Evolutionary conservation across 1,284 basidiomycete genomes (phyloP), one percentile per base, ranked within the genome.

Genomic region (Puccinia coronata): DNA sequence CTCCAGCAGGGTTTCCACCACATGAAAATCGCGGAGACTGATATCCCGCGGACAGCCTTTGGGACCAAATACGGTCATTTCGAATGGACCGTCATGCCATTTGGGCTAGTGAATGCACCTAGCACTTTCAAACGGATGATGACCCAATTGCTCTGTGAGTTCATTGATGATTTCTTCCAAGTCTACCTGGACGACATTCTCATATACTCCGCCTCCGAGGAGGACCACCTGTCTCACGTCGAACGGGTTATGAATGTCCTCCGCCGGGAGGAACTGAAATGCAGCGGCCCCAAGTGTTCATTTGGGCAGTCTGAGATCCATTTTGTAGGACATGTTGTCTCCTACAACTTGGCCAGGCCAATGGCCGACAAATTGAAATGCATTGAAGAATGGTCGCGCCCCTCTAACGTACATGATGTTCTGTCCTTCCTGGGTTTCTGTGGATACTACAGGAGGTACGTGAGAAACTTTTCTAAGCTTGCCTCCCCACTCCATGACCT

Each of bases 241-340:
- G 23, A 20, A 6, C 14, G 36, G 23, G 82, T 82, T 16, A 67
- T 81, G 3, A 6, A 39, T 31, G 65, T 51, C 3, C 67, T 82
- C 9, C 14, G 11, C 4, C n/a, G 18, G 4, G 28, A 73, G 31
- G 55, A 76, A 23, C 73, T 83, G 6, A 80, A 82, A 41, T 34
- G 20, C 25, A 71, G 59, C 18, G 74, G 47, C 2, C 23, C 72
- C 5, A 83, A 83, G n/a, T 83, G 82, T 59, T 16, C 43, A 1
- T 80, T 83, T 49, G 34, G 53, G 34, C 28, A 16, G 5, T 9
- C 43, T 31, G 71, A 83, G 36, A 85, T 87, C 18, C 86, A 88
- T 39, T 90, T 87, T 84, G 84, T 89, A 12, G 71, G 49, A 14
- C 23, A 39, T 57, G 9, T 57, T 57, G 23, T 57, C 55, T n/a